These are phyloP conservation scores for Coemansia sp. DNA, from an alignment of 371 early-diverging fungal genomes.

Conservation along the genomic window DNA sequence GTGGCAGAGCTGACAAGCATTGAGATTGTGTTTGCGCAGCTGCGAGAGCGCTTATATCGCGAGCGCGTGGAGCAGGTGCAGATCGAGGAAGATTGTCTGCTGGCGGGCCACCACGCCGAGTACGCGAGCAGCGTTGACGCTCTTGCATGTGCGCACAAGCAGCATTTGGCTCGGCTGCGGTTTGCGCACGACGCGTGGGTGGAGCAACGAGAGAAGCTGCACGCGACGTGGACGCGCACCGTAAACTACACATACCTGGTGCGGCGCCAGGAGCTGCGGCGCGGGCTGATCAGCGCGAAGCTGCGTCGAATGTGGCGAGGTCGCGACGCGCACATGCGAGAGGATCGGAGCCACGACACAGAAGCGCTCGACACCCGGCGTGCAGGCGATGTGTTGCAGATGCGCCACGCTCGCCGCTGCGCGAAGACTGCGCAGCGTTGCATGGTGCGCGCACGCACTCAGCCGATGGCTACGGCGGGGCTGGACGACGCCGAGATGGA, in stretches of 20 bases:
- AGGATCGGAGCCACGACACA: slow-evolving; percentile 21
- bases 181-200: slow-evolving; percentile 34
- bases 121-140: slow-evolving; percentile 36
- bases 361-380: slow-evolving; percentile 16
- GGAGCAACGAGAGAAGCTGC: slow-evolving; percentile 31
- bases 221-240: slow-evolving; percentile 23
- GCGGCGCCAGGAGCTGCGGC: slow-evolving; percentile 49
- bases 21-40: slow-evolving; percentile 49
- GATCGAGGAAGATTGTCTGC: slow-evolving; percentile 38
- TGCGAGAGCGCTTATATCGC: slow-evolving; percentile 45
- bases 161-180: slow-evolving; percentile 31
- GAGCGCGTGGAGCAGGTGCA: slow-evolving; percentile 47
- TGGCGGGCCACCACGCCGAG: slow-evolving; percentile 39
- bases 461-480: slow-evolving; percentile 33
- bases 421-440: slow-evolving; percentile 30
- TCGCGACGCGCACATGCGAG: slow-evolving; percentile 37
- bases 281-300: slow-evolving; percentile 28
- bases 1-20: slow-evolving; percentile 40
- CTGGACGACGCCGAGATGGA: slow-evolving; percentile 44
- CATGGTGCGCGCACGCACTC: slow-evolving; percentile 38
- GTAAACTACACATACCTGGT: slow-evolving; percentile 43
- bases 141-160: slow-evolving; percentile 6
- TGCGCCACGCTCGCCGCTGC: slow-evolving; percentile 25
- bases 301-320: slow-evolving; percentile 37
- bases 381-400: not conserved